A percentile compares a stretch with the other conserved stretches of the same genome.
These are phyloP conservation scores for Cucurbita maxima DNA, from an alignment of 306 rosid genomes.

Conservation along the genomic window DNA sequence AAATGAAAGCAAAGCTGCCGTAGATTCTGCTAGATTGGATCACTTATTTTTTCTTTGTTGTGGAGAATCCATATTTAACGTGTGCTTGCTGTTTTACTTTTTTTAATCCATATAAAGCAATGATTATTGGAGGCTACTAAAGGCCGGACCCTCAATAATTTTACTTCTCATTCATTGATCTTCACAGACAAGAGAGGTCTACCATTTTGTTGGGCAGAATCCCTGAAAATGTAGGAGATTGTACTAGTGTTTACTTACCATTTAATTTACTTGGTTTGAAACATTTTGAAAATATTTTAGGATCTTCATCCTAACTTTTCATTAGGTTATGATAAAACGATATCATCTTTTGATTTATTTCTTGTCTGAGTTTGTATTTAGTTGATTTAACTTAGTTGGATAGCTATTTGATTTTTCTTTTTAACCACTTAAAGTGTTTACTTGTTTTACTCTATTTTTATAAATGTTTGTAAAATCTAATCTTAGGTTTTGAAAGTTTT, in stretches of 20 bases:
- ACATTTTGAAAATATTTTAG: not conserved
- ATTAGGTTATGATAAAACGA: not conserved
- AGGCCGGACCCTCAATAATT: not conserved
- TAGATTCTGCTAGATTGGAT: not conserved
- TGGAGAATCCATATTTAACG: not conserved
- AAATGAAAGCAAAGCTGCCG: not conserved
- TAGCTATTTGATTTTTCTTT: too few species aligned
- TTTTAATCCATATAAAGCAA: not conserved
- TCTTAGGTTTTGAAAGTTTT: too few species aligned
- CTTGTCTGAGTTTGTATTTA: too few species aligned
- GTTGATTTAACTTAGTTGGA: too few species aligned
- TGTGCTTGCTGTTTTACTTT: not conserved
- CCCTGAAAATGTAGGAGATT: not conserved
- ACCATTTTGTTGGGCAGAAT: not conserved
- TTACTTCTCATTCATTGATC: not conserved
- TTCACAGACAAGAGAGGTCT: not conserved
- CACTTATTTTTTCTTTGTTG: not conserved
- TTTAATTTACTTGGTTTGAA: not conserved
- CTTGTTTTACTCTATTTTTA: too few species aligned
- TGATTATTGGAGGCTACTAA: not conserved
- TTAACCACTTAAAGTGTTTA: too few species aligned
- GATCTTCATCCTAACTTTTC: not conserved
- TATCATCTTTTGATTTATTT: too few species aligned
- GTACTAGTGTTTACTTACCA: not conserved
- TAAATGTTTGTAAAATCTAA: too few species aligned